These are phyloP conservation scores for Aspergillus hiratsukae DNA, from an alignment of 2,329 filamentous ascomycete species.

Conservation along the genomic window DNA sequence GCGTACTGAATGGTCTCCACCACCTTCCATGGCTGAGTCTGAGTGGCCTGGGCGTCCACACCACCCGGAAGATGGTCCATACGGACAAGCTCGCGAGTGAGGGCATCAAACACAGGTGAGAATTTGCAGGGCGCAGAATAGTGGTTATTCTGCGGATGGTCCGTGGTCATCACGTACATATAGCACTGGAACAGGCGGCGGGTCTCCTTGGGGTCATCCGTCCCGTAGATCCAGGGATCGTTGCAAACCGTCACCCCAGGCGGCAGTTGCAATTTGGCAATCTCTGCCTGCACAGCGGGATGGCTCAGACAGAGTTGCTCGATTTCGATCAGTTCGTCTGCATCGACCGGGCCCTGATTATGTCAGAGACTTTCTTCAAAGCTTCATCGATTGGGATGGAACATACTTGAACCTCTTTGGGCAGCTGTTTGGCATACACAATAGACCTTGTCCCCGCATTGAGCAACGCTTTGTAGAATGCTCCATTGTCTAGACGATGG, in stretches of 20 bases:
- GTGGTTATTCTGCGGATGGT: conserved; percentile 36
- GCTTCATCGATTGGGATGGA: conserved; percentile 1
- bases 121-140: conserved; percentile 35
- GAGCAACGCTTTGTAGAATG: conserved; percentile 38
- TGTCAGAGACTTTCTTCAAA: conserved; percentile 16
- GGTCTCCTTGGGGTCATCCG: conserved; percentile 34
- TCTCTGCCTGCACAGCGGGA: conserved; percentile 53
- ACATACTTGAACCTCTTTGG: conserved; percentile 44
- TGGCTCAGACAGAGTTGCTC: conserved; percentile 55
- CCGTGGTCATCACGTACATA: conserved; percentile 34
- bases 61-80: conserved; percentile 68
- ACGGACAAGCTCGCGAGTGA: conserved; percentile 60
- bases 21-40: conserved; percentile 55
- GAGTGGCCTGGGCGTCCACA: conserved; percentile 54
- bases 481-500: conserved; percentile 37
- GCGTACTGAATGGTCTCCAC: conserved; percentile 49
- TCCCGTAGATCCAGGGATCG: conserved; percentile 68
- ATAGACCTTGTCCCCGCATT: conserved; percentile 38
- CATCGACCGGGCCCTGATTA: conserved; percentile 53
- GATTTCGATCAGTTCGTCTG: conserved; percentile 56
- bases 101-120: conserved; percentile 51
- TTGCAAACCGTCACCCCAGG: conserved; percentile 53
- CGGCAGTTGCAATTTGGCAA: conserved; percentile 57
- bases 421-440: conserved; percentile 39
- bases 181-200: conserved; percentile 40